Evolutionary conservation across 2,329 filamentous ascomycete genomes (phyloP).

Genomic region (Aspergillus costaricaensis): DNA sequence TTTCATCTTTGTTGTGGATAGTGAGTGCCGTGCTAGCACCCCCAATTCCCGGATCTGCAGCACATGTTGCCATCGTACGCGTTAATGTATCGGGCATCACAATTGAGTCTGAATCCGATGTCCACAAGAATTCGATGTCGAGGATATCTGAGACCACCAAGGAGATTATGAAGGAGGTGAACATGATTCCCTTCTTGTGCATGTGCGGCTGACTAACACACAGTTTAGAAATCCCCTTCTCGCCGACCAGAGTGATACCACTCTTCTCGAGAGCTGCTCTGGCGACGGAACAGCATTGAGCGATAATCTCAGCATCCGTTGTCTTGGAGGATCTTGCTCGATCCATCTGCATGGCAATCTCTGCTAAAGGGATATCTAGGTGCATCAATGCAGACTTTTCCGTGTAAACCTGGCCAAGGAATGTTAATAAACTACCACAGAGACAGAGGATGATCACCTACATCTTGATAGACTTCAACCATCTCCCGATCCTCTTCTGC

Average conservation of each 20-base stretch:
- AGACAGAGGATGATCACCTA: background rate
- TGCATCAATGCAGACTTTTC: constrained; percentile 24
- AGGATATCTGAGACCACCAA: constrained; percentile 35
- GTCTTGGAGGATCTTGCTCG: constrained; percentile 1
- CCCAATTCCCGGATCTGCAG: constrained; percentile 34
- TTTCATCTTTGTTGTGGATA: constrained; percentile 38
- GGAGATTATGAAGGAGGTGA: constrained; percentile 39
- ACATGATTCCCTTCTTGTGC: constrained; percentile 46
- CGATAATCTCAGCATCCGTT: constrained; percentile 21
- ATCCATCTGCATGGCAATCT: constrained; percentile 25
- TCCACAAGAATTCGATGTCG: constrained; percentile 40
- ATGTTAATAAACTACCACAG: background rate
- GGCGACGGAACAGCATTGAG: constrained; percentile 26
- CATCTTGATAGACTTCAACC: constrained; percentile 28
- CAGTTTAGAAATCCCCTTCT: constrained; percentile 22
- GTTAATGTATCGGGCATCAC: constrained; percentile 33
- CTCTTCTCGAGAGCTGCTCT: constrained; percentile 24
- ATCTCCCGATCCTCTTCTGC: constrained; percentile 32
- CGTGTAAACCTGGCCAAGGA: constrained; percentile 23
- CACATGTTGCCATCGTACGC: constrained; percentile 33
- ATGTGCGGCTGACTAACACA: constrained; percentile 41
- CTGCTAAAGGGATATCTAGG: constrained; percentile 29
- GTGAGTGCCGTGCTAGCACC: constrained; percentile 37
- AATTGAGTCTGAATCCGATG: constrained; percentile 40
- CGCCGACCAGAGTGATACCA: constrained; percentile 14